These are phyloP conservation scores for Daucus carota DNA, from an alignment of 129 eudicot species.

Conservation along the genomic window DH1_v3.0 NC_030381.2:48045501-48046000, in stretches of 20 bases:
- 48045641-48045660: neutral
- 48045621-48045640: neutral
- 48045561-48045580: conserved; percentile 60
- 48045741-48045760: neutral
- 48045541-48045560: conserved; percentile 56
- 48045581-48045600: conserved; percentile 54
- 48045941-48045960: conserved; percentile 6
- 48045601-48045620: conserved; percentile 63
- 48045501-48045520: conserved; percentile 53
- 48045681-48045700: neutral
- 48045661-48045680: neutral
- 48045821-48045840: neutral
- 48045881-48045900: neutral
- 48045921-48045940: neutral
- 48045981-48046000: conserved; percentile 89
- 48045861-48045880: neutral
- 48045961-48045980: conserved; percentile 46
- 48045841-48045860: neutral
- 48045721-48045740: neutral
- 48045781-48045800: no score
- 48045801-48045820: neutral
- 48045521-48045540: conserved; percentile 29
- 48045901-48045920: neutral
- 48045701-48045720: neutral
- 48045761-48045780: no score